Percentiles rank a stretch among this genome's conserved stretches.
Evolutionary conservation across 2,329 filamentous ascomycete species (phyloP).

Genomic region (Niveomyces coronatus): DNA sequence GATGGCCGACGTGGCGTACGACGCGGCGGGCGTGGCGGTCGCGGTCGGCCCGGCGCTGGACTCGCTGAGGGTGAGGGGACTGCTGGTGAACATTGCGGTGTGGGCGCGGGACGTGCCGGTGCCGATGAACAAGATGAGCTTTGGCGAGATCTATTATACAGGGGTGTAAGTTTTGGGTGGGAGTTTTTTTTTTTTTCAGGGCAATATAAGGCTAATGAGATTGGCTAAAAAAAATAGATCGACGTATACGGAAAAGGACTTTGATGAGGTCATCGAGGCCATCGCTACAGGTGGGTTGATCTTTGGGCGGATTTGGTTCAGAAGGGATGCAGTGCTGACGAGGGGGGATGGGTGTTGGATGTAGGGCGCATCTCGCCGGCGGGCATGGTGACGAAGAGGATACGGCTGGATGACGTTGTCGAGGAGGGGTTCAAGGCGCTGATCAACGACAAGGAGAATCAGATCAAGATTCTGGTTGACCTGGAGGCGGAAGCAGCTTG

Average conservation of each 20-base stretch:
- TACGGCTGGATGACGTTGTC: slow-evolving; percentile 44
- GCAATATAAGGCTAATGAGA: slow-evolving; percentile 16
- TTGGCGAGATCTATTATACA: slow-evolving; percentile 15
- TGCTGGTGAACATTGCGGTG: slow-evolving; percentile 54
- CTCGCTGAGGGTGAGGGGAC: slow-evolving; percentile 41
- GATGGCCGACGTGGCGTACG: slow-evolving; percentile 50
- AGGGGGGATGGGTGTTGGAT: not conserved
- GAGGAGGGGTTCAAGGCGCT: slow-evolving; percentile 47
- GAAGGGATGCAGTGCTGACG: not conserved
- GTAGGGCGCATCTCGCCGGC: slow-evolving; percentile 39
- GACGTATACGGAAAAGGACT: slow-evolving; percentile 30
- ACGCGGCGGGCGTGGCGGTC: slow-evolving; percentile 49
- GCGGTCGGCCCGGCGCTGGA: slow-evolving; percentile 35
- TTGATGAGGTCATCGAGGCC: slow-evolving; percentile 46
- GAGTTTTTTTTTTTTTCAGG: slow-evolving; percentile 42
- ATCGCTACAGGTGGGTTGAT: slow-evolving; percentile 20
- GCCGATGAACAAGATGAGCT: slow-evolving; percentile 16
- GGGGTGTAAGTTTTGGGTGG: slow-evolving; percentile 25
- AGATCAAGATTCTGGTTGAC: slow-evolving; percentile 53
- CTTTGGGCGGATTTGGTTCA: not conserved
- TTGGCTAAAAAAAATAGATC: slow-evolving; percentile 9
- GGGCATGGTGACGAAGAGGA: slow-evolving; percentile 51
- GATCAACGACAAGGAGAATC: slow-evolving; percentile 48
- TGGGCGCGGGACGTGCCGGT: slow-evolving; percentile 48
- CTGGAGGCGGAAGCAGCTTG: not conserved